A percentile compares a stretch with the other conserved stretches of the same genome.
Evolutionary conservation across 2,329 filamentous ascomycete genomes (phyloP).

Genomic region (Verticillium klebahnii): DNA sequence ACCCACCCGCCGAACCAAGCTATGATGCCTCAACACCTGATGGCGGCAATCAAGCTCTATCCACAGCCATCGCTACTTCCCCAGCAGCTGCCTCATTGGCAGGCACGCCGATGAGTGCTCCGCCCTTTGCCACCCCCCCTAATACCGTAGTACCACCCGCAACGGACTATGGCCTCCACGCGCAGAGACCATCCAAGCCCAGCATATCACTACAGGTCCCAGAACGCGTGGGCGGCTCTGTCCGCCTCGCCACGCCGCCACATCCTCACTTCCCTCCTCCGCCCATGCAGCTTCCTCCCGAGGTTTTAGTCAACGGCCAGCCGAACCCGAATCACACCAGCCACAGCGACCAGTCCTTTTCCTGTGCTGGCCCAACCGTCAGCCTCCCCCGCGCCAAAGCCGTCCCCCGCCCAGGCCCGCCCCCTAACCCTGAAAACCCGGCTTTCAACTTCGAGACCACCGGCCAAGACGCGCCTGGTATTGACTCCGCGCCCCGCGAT

Average conservation of each 20-base stretch:
- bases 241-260: conserved; percentile 58
- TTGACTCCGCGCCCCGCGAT: neutral
- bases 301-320: conserved; percentile 46
- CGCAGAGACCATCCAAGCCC: conserved; percentile 24
- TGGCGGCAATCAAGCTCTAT: neutral
- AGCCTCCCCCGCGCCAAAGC: conserved; percentile 10
- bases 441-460: neutral
- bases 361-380: conserved; percentile 4
- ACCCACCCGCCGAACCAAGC: conserved; percentile 16
- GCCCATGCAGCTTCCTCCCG: conserved; percentile 26
- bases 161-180: neutral
- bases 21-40: neutral
- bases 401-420: neutral
- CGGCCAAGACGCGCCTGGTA: neutral
- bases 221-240: conserved; percentile 53
- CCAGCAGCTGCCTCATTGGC: conserved; percentile 9
- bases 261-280: conserved; percentile 6
- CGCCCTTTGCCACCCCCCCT: neutral
- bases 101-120: conserved; percentile 3
- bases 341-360: neutral
- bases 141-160: conserved; percentile 3
- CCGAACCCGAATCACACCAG: neutral
- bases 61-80: conserved; percentile 21
- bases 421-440: neutral
- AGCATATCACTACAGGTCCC: conserved; percentile 36